Evolutionary conservation across 805 yeast genomes (phyloP), one percentile per base, ranked within the genome.

Genomic region (Saccharomycopsis sp.): DNA sequence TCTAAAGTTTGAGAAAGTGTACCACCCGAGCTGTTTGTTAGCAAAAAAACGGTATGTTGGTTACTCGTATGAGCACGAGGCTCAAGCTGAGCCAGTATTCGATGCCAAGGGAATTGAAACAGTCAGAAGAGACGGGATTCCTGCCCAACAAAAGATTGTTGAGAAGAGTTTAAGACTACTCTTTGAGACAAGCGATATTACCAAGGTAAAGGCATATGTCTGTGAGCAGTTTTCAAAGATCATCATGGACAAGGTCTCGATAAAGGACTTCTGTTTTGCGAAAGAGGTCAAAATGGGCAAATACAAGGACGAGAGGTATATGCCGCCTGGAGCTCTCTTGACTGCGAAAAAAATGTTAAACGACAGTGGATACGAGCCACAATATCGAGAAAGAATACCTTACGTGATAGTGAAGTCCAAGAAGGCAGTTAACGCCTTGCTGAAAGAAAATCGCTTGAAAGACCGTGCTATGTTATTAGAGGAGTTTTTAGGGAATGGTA

Each of bases 81-180:
- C 70, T 15, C 91, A 87, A 63, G 62, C 55, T 2, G 71, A 61
- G 4, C 89, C 97, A 0, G 77, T 71, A 37, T 91, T 94, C 69
- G 98, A 94, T 73, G 97, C 99, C 0, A 94, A 94, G 64, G 99
- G 99, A 1, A 91, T 90, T 12, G 99, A 94, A 67, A 94, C 98
- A 0, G 89, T 94, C 0, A 72, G 99, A 62, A 74, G 99, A 62
- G 99, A 94, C 70, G 98, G 98, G 0, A 87, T 91, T 24, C 96
- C 96, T 0, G 96, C 97, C 0, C 95, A 89, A 63, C 95, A 84
- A 70, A 84, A 85, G 63, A 83, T 94, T 18, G 84, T 89, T 34
- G 95, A 89, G 61, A 80, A 82, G 58, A 71, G 87, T 0, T 70
- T 94, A 2, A 73, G 87, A 40, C 75, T 82, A 0, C 70, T 94